Percentiles rank a stretch among this genome's conserved stretches.
phyloP scores from a whole-genome alignment of 345 rosid genomes.

The Salix arbutifolia region DNA sequence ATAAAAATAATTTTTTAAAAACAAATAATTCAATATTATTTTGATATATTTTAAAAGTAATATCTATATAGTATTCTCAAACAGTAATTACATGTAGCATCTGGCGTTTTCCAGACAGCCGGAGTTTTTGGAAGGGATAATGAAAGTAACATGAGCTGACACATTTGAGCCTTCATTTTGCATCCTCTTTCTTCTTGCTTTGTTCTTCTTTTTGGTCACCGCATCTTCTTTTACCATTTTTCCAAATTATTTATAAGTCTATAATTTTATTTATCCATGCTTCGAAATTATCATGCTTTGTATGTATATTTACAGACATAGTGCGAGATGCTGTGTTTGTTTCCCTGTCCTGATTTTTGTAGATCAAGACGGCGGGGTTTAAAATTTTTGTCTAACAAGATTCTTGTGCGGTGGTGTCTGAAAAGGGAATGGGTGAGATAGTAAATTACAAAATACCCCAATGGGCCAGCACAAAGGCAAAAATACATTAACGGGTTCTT shows the following conservation, averaged over 20 bases:
- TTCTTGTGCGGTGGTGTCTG: not conserved
- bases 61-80: too few species aligned
- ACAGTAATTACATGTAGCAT: constrained; percentile 52
- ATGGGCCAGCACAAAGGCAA: not conserved
- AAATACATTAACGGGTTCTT: too few species aligned
- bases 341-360: not conserved
- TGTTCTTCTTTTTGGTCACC: constrained; percentile 58
- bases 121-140: constrained; percentile 89
- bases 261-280: not conserved
- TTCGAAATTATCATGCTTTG: not conserved
- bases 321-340: not conserved
- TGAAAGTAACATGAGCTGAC: constrained; percentile 67
- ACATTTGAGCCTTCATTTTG: constrained; percentile 39
- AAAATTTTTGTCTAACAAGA: not conserved
- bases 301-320: not conserved
- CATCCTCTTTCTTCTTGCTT: constrained; percentile 52
- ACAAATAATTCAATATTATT: too few species aligned
- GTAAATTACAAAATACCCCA: not conserved
- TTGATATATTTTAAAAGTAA: too few species aligned
- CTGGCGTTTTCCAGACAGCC: constrained; percentile 71
- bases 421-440: not conserved
- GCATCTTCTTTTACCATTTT: constrained; percentile 75
- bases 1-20: too few species aligned
- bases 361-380: not conserved
- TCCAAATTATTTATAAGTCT: not conserved